Conservation (phyloP, 306 rosid genomes). For the Pueraria montana region DNA sequence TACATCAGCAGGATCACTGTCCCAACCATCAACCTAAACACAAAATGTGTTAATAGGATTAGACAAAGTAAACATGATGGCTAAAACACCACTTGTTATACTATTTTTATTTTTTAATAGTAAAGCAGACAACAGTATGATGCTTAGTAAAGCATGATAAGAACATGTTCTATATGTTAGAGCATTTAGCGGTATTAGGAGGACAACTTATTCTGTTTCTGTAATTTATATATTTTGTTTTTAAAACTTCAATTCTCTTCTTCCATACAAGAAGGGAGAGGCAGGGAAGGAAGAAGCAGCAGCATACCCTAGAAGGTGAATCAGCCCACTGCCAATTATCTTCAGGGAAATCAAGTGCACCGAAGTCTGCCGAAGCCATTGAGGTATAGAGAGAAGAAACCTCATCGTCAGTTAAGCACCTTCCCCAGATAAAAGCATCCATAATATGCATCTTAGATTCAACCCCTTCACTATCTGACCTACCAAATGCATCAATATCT, state of each 20-base stretch:
- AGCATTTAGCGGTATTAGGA: slow-evolving; percentile 9
- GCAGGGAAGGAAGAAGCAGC: neutral
- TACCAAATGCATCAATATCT: slow-evolving; percentile 95
- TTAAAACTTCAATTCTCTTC: slow-evolving; percentile 28
- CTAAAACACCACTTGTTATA: slow-evolving; percentile 21
- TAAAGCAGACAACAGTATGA: neutral
- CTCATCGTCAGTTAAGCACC: slow-evolving; percentile 98
- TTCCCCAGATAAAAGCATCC: slow-evolving; percentile 98
- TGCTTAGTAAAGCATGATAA: neutral
- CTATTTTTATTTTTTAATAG: neutral
- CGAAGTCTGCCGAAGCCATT: slow-evolving; percentile 78
- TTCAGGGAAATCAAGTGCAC: slow-evolving; percentile 80
- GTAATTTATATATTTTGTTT: neutral
- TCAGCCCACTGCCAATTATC: slow-evolving; percentile 98
- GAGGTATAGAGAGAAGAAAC: slow-evolving; percentile 85
- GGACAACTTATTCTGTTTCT: slow-evolving; percentile 12
- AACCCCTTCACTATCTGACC: slow-evolving; percentile 99
- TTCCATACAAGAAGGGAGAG: neutral
- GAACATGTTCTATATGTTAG: slow-evolving; percentile 52
- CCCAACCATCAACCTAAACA: slow-evolving; percentile 92
- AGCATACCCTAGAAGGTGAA: slow-evolving; percentile 89
- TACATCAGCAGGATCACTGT: slow-evolving; percentile 98
- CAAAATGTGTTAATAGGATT: slow-evolving; percentile 40
- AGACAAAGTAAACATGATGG: slow-evolving; percentile 42
- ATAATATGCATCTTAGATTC: slow-evolving; percentile 99